A percentile compares a stretch with the other conserved stretches of the same genome.
Evolutionary conservation across 1,139 yeast genomes (phyloP).

Genomic region (Casaregolazyma suthepensis): DNA sequence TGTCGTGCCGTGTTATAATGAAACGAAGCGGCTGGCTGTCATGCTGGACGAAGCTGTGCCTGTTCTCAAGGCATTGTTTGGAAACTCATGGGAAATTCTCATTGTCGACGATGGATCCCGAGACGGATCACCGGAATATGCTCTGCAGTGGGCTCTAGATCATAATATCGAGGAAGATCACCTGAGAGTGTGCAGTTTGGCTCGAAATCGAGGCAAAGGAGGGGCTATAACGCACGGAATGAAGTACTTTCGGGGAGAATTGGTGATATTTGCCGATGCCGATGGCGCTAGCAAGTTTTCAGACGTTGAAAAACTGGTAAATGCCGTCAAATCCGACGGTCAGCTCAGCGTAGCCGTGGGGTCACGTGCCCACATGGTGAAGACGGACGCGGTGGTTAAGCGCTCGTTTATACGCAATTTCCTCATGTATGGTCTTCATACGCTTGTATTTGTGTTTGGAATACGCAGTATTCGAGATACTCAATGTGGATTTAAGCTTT

Average conservation of each 20-base stretch:
- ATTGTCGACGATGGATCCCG: conserved; percentile 88
- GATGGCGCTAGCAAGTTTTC: conserved; percentile 90
- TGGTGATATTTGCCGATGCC: conserved; percentile 88
- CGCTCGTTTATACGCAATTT: conserved; percentile 83
- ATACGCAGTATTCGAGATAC: conserved; percentile 83
- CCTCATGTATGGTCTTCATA: conserved; percentile 87
- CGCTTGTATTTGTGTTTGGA: conserved; percentile 82
- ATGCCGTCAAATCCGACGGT: conserved; percentile 34
- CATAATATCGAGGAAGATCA: conserved; percentile 24
- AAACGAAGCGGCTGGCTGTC: conserved; percentile 58
- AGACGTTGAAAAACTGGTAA: conserved; percentile 55
- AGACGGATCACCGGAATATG: conserved; percentile 73
- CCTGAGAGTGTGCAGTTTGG: conserved; percentile 63
- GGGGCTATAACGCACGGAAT: conserved; percentile 97
- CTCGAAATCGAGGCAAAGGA: conserved; percentile 85
- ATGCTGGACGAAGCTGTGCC: conserved; percentile 77
- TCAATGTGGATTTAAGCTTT: conserved; percentile 95
- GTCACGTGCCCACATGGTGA: conserved; percentile 94
- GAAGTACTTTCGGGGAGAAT: conserved; percentile 65
- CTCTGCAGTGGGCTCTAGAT: conserved; percentile 55
- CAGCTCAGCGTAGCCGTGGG: conserved; percentile 67
- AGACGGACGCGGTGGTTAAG: conserved; percentile 92
- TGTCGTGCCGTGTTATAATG: conserved; percentile 89
- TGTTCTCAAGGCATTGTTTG: conserved; percentile 41
- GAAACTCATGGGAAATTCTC: conserved; percentile 58